Evolutionary conservation across 1,284 basidiomycete species (phyloP).

Genomic region (Cutaneotrichosporon arboriforme): DNA sequence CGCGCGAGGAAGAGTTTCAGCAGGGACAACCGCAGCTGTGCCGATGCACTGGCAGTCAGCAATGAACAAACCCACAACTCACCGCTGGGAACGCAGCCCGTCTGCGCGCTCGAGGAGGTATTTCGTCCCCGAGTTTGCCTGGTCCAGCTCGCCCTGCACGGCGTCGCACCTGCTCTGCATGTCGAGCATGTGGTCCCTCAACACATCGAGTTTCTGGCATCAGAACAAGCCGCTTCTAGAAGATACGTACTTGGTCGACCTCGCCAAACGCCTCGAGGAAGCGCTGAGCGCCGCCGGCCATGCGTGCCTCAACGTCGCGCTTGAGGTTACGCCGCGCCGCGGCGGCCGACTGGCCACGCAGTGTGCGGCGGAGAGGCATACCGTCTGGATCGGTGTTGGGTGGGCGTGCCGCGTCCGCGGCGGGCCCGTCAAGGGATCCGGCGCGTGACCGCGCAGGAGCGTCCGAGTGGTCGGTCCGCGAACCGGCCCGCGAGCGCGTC

Average conservation of each 20-base stretch:
- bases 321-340: conserved; percentile 73
- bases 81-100: conserved; percentile 74
- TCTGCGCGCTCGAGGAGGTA: conserved; percentile 81
- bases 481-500: conserved; percentile 3
- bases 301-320: conserved; percentile 72
- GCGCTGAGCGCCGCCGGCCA: conserved; percentile 70
- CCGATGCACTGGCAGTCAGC: conserved; percentile 51
- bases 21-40: conserved; percentile 59
- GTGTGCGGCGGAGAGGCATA: conserved; percentile 33
- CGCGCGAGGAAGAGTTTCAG: conserved; percentile 71
- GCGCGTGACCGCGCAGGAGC: not conserved
- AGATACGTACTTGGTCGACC: conserved; percentile 68
- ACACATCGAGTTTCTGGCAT: conserved; percentile 65
- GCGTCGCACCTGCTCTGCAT: conserved; percentile 79
- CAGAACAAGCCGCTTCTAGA: not conserved
- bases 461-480: not conserved
- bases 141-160: conserved; percentile 68
- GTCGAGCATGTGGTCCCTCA: conserved; percentile 66
- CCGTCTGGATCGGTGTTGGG: conserved; percentile 25
- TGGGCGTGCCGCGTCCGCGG: not conserved
- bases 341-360: conserved; percentile 42
- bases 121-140: conserved; percentile 72
- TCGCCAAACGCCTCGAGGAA: conserved; percentile 78
- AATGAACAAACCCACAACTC: conserved; percentile 28
- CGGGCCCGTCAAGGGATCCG: not conserved